Percentiles rank a stretch among this genome's conserved stretches.
These are phyloP conservation scores for Talaromyces sp. DNA, from an alignment of 2,329 filamentous ascomycete genomes.

Conservation along the genomic window DNA sequence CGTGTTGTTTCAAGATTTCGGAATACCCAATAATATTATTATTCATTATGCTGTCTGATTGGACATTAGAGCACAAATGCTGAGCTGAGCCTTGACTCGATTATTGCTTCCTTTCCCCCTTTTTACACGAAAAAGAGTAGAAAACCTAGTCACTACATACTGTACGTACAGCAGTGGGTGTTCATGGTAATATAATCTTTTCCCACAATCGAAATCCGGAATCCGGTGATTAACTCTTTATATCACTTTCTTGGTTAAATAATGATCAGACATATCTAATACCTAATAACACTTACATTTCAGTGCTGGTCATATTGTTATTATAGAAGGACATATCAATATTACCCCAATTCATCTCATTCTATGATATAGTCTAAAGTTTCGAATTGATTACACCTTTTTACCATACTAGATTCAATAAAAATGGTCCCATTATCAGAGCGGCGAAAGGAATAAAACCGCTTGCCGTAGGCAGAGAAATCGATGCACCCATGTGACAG, in stretches of 20 bases:
- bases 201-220: not conserved
- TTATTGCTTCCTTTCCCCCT: not conserved
- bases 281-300: not conserved
- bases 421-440: not conserved
- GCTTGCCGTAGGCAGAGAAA: not conserved
- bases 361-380: not conserved
- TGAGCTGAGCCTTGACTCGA: not conserved
- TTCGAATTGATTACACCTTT: not conserved
- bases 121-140: not conserved
- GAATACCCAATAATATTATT: not conserved
- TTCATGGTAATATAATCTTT: not conserved
- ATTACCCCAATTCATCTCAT: not conserved
- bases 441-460: not conserved
- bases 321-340: not conserved
- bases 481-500: not conserved
- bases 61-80: not conserved
- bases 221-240: not conserved
- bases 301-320: not conserved
- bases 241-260: not conserved
- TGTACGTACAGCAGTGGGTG: not conserved
- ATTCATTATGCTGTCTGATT: not conserved
- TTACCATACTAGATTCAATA: not conserved
- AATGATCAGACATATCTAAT: not conserved
- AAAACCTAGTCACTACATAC: not conserved
- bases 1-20: not conserved